Evolutionary conservation across 1,139 yeast genomes (phyloP), one percentile per base, ranked within the genome.

Genomic region (Geotrichum histeridarum): DNA sequence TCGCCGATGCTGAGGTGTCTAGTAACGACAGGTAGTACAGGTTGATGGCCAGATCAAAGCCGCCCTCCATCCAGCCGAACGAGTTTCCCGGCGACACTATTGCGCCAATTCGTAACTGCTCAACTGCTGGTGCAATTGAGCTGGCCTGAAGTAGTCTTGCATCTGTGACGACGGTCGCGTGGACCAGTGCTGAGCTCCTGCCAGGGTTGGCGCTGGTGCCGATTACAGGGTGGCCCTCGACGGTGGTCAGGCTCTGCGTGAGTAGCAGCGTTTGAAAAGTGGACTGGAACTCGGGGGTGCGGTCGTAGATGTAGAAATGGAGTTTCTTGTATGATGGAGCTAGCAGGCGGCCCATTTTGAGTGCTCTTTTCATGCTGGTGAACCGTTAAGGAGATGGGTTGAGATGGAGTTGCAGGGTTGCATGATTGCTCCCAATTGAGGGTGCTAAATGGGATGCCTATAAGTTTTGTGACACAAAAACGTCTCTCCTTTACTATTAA

Each of bases 61-160:
- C 82, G 2, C 83, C 83, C 4, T 78, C 78, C 59, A 79, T 66
- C 48, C 67, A 72, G 1, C 82, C 83, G 51, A 73, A 69, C 1
- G 81, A 76, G 59, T 79, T 79, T 0, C 82, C 82, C 0, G 83
- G 83, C 1, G 82, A 77, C 0, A 79, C 75, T 22, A 79, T 68
- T 1, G 77, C 58, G 33, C 59, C 63, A 22, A 65, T 54, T 12
- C 48, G 32, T 42, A 55, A 42, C 7, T 48, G 47, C 8, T 46
- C 48, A 1, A 62, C 46, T 4, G 58, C 63, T 12, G 32, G 54
- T 14, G 17, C 32, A 12, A n/a, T 8, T 11, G 42, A 36, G 22
- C 33, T 22, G 2, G 42, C 14, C 11, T 17, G 6, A 6, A 35
- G 36, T 18, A 35, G 36, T 4, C 30, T n/a, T 7, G 27, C 9